phyloP scores from a whole-genome alignment of 805 yeast genomes.

The Kluyveromyces aestuarii region DNA sequence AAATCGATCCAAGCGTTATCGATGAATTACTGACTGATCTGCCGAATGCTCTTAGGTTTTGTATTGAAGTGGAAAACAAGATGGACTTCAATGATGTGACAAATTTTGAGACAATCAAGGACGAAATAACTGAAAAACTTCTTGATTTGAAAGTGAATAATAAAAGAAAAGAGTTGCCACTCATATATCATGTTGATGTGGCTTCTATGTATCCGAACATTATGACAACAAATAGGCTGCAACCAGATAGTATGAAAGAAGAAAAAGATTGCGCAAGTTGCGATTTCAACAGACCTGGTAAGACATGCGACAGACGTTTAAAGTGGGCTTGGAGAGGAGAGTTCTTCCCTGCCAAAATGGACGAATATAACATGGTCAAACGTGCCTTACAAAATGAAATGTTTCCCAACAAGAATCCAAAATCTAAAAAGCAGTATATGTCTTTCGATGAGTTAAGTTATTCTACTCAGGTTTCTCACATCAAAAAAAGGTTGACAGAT shows the following conservation, averaged over 20 bases:
- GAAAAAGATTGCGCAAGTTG: constrained; percentile 97
- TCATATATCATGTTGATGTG: constrained; percentile 95
- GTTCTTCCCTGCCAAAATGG: constrained; percentile 80
- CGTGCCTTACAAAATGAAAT: constrained; percentile 71
- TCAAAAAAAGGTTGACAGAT: constrained; percentile 72
- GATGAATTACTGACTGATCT: constrained; percentile 71
- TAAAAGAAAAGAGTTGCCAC: constrained; percentile 64
- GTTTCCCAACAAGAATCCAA: constrained; percentile 54
- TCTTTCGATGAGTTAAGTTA: constrained; percentile 70
- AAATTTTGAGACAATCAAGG: constrained; percentile 68
- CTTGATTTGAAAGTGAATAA: constrained; percentile 54
- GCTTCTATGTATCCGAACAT: constrained; percentile 99
- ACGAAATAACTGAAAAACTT: constrained; percentile 45
- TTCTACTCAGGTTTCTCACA: constrained; percentile 63
- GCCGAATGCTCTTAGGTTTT: constrained; percentile 68
- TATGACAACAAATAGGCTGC: constrained; percentile 94
- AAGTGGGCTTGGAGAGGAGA: constrained; percentile 99
- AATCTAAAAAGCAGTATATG: constrained; percentile 47
- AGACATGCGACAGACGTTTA: constrained; percentile 80
- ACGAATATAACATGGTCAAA: constrained; percentile 85
- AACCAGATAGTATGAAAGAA: constrained; percentile 94
- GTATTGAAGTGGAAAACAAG: constrained; percentile 73
- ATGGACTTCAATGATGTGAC: constrained; percentile 66
- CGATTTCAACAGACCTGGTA: constrained; percentile 93
- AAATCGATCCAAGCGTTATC: constrained; percentile 70